Evolutionary conservation across 495 filamentous ascomycete genomes (phyloP).

Genomic region (Aspergillus saccharolyticus): DNA sequence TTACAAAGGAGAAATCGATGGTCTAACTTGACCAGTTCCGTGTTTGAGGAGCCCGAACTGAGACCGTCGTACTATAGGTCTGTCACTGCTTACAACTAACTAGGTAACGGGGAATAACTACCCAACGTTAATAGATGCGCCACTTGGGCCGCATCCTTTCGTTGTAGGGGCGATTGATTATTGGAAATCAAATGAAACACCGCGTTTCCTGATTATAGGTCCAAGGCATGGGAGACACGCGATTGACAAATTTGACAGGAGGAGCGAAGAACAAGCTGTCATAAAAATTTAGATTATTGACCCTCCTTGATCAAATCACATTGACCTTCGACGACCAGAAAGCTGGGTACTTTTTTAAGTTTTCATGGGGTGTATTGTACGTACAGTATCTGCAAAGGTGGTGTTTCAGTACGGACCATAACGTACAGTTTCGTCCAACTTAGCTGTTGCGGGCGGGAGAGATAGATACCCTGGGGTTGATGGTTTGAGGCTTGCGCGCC

Average conservation of each 20-base stretch:
- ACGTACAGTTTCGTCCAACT: no score
- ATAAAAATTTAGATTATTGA: not conserved
- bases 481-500: no score
- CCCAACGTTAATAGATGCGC: no score
- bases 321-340: not conserved
- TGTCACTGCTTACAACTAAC: conserved; percentile 8
- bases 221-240: not conserved
- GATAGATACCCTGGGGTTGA: no score
- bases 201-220: not conserved
- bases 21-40: no score
- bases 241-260: conserved; percentile 1
- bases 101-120: conserved; percentile 10
- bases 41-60: conserved; percentile 9
- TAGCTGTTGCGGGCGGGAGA: no score
- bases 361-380: no score
- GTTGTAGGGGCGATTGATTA: not conserved
- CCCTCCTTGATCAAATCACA: not conserved
- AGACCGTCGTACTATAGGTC: not conserved
- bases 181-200: not conserved
- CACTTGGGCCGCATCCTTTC: conserved; percentile 18
- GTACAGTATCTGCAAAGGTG: no score
- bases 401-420: no score
- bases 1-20: not conserved
- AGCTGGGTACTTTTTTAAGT: no score
- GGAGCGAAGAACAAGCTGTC: not conserved